phyloP scores from a whole-genome alignment of 345 rosid species.

The Rhodamnia rubescens region DNA sequence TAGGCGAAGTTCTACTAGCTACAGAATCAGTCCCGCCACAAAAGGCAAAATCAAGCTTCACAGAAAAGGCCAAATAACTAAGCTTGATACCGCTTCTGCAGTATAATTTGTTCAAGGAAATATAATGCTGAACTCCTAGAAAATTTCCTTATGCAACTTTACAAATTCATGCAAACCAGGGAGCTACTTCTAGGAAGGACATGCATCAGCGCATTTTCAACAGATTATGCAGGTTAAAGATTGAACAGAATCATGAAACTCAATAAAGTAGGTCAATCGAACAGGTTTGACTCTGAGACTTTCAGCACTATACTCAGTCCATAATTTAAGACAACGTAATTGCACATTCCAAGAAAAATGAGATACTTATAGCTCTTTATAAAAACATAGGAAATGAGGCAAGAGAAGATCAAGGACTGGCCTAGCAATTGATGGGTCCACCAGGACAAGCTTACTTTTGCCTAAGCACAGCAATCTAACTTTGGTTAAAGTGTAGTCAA shows the following conservation, averaged over 20 bases:
- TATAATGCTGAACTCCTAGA: background rate
- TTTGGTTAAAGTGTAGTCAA: constrained; percentile 3
- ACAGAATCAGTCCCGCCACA: background rate
- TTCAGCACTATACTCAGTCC: background rate
- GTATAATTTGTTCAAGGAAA: background rate
- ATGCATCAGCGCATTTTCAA: background rate
- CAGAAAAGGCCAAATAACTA: background rate
- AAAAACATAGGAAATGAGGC: constrained; percentile 68
- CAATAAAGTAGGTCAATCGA: background rate
- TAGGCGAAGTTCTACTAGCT: background rate
- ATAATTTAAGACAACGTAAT: background rate
- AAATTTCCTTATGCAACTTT: background rate
- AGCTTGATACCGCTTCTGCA: background rate
- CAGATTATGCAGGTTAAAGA: background rate
- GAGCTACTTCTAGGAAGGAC: background rate
- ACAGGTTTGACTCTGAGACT: background rate
- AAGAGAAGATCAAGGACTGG: constrained; percentile 61
- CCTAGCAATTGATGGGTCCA: constrained; percentile 46
- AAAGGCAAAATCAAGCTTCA: background rate
- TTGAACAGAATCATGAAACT: background rate
- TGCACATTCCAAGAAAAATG: background rate
- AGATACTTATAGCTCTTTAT: constrained; percentile 42
- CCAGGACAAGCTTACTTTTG: constrained; percentile 58
- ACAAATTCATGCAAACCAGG: background rate
- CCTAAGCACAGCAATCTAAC: constrained; percentile 29